Evolutionary conservation across 1,284 basidiomycete species (phyloP).

Genomic region (Rhodotorula sp.): DNA sequence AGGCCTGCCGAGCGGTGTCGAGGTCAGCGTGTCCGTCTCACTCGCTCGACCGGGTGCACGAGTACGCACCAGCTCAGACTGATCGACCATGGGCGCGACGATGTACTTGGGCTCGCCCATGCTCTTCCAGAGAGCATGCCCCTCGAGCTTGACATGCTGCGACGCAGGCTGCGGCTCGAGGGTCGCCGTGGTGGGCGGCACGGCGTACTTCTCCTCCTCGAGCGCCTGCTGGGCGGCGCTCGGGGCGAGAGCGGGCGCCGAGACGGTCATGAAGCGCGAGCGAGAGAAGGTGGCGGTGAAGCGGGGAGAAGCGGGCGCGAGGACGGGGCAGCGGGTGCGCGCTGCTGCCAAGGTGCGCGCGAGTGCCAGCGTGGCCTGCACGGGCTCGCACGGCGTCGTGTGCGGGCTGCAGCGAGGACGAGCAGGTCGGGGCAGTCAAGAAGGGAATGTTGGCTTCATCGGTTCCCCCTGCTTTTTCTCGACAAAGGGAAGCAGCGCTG

Average conservation of each 20-base stretch:
- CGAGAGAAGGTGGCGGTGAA: neutral
- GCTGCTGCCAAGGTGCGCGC: neutral
- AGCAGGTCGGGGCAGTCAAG: too few species aligned
- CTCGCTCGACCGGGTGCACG: too few species aligned
- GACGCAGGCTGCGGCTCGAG: slow-evolving; percentile 16
- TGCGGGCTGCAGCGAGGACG: neutral
- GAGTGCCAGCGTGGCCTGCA: neutral
- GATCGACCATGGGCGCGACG: slow-evolving; percentile 97
- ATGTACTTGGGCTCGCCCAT: slow-evolving; percentile 82
- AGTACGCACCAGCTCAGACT: slow-evolving; percentile 80
- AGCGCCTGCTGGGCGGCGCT: neutral
- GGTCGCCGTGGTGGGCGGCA: neutral
- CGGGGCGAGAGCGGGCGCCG: neutral
- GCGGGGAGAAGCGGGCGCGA: neutral
- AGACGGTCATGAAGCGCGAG: slow-evolving; percentile 1
- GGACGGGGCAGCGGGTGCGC: neutral
- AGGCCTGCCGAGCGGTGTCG: slow-evolving; percentile 61
- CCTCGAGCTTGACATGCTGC: slow-evolving; percentile 47
- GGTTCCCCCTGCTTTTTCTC: neutral
- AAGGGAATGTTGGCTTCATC: neutral
- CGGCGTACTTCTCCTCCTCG: neutral
- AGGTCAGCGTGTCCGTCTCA: too few species aligned
- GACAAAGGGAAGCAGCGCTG: neutral
- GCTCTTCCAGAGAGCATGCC: slow-evolving; percentile 79
- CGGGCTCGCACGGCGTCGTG: neutral